These are phyloP conservation scores for Aspergillus pseudoglaucus DNA, from an alignment of 2,329 filamentous ascomycete species.

Conservation along the genomic window DNA sequence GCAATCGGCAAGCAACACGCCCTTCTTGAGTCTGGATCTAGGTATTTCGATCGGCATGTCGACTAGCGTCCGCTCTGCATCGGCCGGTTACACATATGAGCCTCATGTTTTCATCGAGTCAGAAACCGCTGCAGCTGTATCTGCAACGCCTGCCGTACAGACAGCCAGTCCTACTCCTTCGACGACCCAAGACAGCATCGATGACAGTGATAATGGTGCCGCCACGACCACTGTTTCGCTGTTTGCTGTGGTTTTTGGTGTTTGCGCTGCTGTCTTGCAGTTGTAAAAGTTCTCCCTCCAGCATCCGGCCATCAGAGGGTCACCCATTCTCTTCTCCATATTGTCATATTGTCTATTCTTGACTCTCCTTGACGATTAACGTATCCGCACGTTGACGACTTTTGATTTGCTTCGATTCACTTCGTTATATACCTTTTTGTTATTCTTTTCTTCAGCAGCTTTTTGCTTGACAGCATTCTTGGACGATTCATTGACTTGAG, in stretches of 20 bases:
- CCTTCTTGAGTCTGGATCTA: constrained; percentile 13
- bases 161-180: constrained; percentile 2
- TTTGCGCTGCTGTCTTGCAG: constrained; percentile 10
- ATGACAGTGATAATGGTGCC: constrained; percentile 4
- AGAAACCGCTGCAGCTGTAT: constrained; percentile 7
- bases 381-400: constrained; percentile 4
- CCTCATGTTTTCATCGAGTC: constrained; percentile 24
- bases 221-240: constrained; percentile 11
- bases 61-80: constrained; percentile 14
- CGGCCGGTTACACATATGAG: constrained; percentile 22
- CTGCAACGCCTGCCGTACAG: background rate
- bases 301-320: too few relatives aligned
- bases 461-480: too few relatives aligned
- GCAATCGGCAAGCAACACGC: constrained; percentile 8
- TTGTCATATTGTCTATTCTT: constrained; percentile 3
- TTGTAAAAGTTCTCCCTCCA: background rate
- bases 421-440: too few relatives aligned
- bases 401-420: constrained; percentile 1
- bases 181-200: background rate
- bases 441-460: too few relatives aligned
- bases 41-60: constrained; percentile 7
- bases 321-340: too few relatives aligned
- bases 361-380: constrained; percentile 4
- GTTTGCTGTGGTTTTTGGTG: constrained; percentile 13
- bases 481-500: too few relatives aligned